Evolutionary conservation across 2,329 filamentous ascomycete species (phyloP).

Genomic region (Botryosphaeria dothidea): DNA sequence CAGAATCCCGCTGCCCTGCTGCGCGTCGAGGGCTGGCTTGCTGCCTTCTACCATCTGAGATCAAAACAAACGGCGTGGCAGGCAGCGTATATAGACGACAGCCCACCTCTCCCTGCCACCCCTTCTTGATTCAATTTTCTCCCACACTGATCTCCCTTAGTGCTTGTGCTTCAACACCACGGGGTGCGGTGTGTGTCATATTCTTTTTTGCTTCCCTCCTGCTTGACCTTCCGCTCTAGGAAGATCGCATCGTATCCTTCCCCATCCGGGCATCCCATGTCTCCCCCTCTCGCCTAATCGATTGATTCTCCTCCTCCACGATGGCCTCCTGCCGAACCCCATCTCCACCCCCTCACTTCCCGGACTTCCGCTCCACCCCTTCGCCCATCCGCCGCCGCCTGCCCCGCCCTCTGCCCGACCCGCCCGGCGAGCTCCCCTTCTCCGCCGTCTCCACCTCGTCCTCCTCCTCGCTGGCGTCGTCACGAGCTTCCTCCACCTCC

Average conservation of each 20-base stretch:
- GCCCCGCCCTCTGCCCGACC: slow-evolving; percentile 12
- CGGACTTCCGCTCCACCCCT: slow-evolving; percentile 6
- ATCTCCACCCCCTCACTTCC: slow-evolving; percentile 16
- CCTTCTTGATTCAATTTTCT: not conserved
- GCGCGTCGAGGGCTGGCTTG: not conserved
- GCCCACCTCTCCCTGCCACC: slow-evolving; percentile 7
- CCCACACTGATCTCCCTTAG: not conserved
- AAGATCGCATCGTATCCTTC: not conserved
- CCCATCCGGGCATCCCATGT: not conserved
- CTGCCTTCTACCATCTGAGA: not conserved
- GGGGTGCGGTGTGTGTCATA: not conserved
- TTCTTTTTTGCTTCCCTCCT: not conserved
- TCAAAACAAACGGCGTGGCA: slow-evolving; percentile 8
- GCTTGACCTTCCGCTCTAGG: not conserved
- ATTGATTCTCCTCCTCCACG: not conserved
- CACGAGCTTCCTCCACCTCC: not conserved
- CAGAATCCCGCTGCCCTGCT: not conserved
- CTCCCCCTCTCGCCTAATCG: not conserved
- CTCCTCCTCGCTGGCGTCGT: not conserved
- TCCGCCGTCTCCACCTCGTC: not conserved
- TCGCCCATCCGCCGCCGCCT: slow-evolving; percentile 8
- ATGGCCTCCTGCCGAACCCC: slow-evolving; percentile 7
- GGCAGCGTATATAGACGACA: slow-evolving; percentile 13
- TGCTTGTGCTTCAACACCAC: slow-evolving; percentile 1
- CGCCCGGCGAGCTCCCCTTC: not conserved